phyloP scores from a whole-genome alignment of 2,329 filamentous ascomycete species.

The Sclerotinia glacialis region DNA sequence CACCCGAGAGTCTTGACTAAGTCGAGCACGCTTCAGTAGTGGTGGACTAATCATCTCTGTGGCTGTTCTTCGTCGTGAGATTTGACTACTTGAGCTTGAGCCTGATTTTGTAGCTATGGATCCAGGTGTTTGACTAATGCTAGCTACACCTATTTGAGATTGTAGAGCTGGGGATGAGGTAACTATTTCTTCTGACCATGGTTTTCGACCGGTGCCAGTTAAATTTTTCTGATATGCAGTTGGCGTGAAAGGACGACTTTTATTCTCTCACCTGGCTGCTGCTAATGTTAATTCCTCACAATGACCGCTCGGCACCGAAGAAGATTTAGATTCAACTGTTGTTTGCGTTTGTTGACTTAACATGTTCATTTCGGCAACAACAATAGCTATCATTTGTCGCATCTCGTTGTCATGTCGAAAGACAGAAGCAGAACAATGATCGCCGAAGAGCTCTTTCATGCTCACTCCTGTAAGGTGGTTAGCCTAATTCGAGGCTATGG shows the following conservation, averaged over 20 bases:
- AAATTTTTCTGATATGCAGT: background rate
- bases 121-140: background rate
- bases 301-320: background rate
- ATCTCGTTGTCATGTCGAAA: constrained; percentile 68
- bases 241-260: background rate
- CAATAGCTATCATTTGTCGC: constrained; percentile 37
- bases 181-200: background rate
- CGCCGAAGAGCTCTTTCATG: constrained; percentile 69
- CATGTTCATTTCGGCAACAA: background rate
- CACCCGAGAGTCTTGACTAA: constrained; percentile 12
- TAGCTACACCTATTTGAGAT: background rate
- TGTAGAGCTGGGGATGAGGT: background rate
- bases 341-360: constrained; percentile 14
- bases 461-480: constrained; percentile 46
- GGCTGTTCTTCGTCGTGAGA: constrained; percentile 29
- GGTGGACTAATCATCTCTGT: constrained; percentile 23
- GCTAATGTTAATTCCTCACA: background rate
- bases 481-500: background rate
- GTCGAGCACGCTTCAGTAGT: constrained; percentile 28
- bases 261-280: background rate
- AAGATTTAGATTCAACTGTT: background rate
- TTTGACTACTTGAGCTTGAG: constrained; percentile 25
- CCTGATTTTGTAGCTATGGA: background rate
- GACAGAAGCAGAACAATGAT: constrained; percentile 56
- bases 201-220: background rate